These are phyloP conservation scores for Fusarium incarnatum DNA, from an alignment of 2,329 filamentous ascomycete species.

Conservation along the genomic window DNA sequence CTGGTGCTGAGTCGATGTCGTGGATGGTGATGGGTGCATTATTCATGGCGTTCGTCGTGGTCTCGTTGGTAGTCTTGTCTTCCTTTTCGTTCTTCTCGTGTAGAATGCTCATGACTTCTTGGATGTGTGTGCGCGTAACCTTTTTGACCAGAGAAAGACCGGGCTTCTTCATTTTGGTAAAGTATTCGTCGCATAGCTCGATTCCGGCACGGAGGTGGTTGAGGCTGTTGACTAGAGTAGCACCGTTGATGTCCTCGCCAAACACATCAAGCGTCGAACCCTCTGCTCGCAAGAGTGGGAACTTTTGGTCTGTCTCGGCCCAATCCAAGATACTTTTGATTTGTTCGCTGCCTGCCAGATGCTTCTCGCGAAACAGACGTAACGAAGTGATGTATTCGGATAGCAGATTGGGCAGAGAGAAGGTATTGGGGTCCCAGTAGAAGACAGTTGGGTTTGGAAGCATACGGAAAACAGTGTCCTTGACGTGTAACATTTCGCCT, in stretches of 20 bases:
- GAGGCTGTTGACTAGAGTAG: conserved; percentile 27
- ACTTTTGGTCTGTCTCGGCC: conserved; percentile 24
- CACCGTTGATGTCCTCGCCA: conserved; percentile 24
- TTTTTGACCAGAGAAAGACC: conserved; percentile 15
- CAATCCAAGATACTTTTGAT: conserved; percentile 18
- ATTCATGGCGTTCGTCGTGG: rapidly evolving
- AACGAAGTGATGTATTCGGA: conserved; percentile 19
- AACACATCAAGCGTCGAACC: conserved; percentile 27
- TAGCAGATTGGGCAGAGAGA: conserved; percentile 27
- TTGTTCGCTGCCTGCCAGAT: conserved; percentile 7
- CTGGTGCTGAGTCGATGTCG: conserved; percentile 30
- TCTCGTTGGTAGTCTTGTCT: not conserved
- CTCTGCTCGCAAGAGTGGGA: conserved; percentile 16
- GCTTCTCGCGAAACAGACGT: not conserved
- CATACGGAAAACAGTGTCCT: conserved; percentile 54
- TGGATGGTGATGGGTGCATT: conserved; percentile 10
- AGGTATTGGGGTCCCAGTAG: conserved; percentile 37
- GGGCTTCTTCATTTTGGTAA: conserved; percentile 17
- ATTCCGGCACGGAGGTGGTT: conserved; percentile 24
- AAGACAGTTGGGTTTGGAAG: conserved; percentile 55
- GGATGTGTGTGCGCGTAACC: conserved; percentile 28
- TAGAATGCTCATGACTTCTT: conserved; percentile 27
- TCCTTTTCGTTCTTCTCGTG: conserved; percentile 20
- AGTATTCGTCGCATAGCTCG: conserved; percentile 27
- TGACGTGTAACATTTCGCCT: conserved; percentile 51